Percentiles rank a stretch among this genome's conserved stretches.
Evolutionary conservation across 306 rosid species (phyloP).

Genomic region (Senna siamea): DNA sequence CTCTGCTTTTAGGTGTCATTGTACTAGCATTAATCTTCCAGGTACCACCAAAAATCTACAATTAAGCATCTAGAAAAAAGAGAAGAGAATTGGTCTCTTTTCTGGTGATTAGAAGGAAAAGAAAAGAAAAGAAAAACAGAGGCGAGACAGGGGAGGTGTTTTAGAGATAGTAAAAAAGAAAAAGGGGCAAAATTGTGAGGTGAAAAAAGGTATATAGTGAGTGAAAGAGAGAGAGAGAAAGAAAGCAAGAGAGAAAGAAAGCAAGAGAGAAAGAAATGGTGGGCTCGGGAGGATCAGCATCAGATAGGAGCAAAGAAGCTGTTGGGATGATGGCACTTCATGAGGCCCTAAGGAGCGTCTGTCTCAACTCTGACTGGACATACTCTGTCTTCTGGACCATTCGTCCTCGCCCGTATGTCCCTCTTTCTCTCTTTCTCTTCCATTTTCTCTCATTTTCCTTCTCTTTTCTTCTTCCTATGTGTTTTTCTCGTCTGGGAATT

Average conservation of each 20-base stretch:
- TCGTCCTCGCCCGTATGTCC: conserved; percentile 97
- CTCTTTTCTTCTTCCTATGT: background rate
- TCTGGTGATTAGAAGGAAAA: conserved; percentile 30
- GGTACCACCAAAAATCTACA: no score
- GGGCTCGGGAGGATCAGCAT: conserved; percentile 83
- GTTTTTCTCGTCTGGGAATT: conserved; percentile 44
- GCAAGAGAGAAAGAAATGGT: conserved; percentile 69
- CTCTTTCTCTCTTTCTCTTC: conserved; percentile 26
- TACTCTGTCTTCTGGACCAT: conserved; percentile 99
- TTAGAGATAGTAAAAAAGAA: conserved; percentile 12
- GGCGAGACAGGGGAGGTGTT: conserved; percentile 46
- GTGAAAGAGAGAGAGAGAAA: conserved; percentile 36
- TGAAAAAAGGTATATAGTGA: conserved; percentile 14
- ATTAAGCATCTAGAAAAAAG: background rate
- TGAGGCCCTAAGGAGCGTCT: conserved; percentile 93
- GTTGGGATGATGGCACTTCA: conserved; percentile 99
- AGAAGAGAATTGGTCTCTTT: background rate
- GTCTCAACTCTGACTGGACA: conserved; percentile 92
- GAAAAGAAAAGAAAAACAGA: no score
- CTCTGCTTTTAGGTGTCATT: background rate
- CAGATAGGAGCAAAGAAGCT: conserved; percentile 99
- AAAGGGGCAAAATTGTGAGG: conserved; percentile 20
- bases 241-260: conserved; percentile 28
- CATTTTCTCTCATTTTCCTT: background rate
- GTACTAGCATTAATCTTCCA: background rate